A percentile compares a stretch with the other conserved stretches of the same genome.
Evolutionary conservation across 805 yeast species (phyloP).

Genomic region (Starmerella geochares): DNA sequence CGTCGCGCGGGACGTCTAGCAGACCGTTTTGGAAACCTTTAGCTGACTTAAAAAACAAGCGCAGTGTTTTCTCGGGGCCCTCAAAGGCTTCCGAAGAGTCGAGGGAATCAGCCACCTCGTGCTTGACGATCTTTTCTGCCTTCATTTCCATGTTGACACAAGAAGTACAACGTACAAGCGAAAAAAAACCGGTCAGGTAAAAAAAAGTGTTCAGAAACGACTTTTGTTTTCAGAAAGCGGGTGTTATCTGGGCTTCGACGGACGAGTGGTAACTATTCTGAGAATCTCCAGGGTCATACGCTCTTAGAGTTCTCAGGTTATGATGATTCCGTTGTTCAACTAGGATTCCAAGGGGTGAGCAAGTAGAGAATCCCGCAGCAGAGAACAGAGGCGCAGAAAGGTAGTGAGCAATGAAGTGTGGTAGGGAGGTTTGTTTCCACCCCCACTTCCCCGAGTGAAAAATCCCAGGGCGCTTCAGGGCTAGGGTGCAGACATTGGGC

Average conservation of each 20-base stretch:
- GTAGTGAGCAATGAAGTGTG: not conserved
- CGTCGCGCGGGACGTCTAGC: conserved; percentile 51
- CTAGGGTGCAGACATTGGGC: not conserved
- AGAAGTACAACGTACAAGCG: conserved; percentile 13
- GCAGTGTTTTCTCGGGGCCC: conserved; percentile 91
- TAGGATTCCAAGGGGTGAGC: not conserved
- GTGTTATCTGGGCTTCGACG: conserved; percentile 24
- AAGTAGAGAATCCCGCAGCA: not conserved
- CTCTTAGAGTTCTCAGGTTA: not conserved
- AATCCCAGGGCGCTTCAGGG: not conserved
- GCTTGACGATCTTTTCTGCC: conserved; percentile 48
- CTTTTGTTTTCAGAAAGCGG: conserved; percentile 14
- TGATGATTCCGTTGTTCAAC: not conserved
- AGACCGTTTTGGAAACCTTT: conserved; percentile 34
- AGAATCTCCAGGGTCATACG: conserved; percentile 22
- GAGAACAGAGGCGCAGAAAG: not conserved
- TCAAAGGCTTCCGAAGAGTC: conserved; percentile 91
- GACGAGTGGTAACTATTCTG: conserved; percentile 22
- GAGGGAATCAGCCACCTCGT: conserved; percentile 61
- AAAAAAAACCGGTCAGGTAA: conserved; percentile 15
- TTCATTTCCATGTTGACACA: conserved; percentile 13
- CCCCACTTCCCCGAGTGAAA: conserved; percentile 2
- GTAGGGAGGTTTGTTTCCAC: not conserved
- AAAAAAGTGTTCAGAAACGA: conserved; percentile 8
- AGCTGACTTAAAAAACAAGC: conserved; percentile 64